Evolutionary conservation across 164 flowering plant species (phyloP).

Genomic region (Kalanchoe fedtschenkoi): DNA sequence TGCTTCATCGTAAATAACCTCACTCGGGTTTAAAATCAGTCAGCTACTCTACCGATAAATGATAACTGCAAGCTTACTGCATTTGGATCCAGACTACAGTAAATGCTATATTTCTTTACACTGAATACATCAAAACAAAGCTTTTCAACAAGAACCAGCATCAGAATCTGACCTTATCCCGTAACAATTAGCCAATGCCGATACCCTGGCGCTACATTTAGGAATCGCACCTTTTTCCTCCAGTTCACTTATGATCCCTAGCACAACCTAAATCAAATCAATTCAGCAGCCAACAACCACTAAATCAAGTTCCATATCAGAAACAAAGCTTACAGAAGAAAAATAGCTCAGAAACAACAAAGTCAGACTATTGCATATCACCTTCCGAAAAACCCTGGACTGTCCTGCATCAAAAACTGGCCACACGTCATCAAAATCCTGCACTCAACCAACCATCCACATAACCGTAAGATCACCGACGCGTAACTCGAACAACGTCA

Average conservation of each 20-base stretch:
- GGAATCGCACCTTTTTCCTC: conserved; percentile 97
- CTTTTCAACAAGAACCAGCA: no score
- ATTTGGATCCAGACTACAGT: no score
- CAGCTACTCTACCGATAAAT: no score
- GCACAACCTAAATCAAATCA: conserved; percentile 56
- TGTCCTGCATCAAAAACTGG: conserved; percentile 98
- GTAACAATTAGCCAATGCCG: conserved; percentile 96
- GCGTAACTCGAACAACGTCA: conserved; percentile 2
- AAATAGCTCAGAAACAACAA: not conserved
- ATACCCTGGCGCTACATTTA: conserved; percentile 96
- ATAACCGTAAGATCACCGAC: not conserved
- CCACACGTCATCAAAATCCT: conserved; percentile 99
- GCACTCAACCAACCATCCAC: conserved; percentile 8
- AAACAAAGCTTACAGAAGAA: not conserved
- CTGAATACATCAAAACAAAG: not conserved
- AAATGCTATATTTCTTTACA: not conserved
- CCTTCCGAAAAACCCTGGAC: conserved; percentile 94
- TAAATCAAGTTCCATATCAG: not conserved
- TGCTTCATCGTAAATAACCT: no score
- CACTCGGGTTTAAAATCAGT: no score
- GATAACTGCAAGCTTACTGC: no score
- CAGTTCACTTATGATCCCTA: conserved; percentile 88
- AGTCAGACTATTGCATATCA: conserved; percentile 7
- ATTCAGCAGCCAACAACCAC: not conserved
- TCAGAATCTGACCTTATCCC: conserved; percentile 67